Percentiles rank a stretch among this genome's conserved stretches.
Conservation (phyloP, 1,139 yeast species). For the Ogataea hybrid region DNA sequence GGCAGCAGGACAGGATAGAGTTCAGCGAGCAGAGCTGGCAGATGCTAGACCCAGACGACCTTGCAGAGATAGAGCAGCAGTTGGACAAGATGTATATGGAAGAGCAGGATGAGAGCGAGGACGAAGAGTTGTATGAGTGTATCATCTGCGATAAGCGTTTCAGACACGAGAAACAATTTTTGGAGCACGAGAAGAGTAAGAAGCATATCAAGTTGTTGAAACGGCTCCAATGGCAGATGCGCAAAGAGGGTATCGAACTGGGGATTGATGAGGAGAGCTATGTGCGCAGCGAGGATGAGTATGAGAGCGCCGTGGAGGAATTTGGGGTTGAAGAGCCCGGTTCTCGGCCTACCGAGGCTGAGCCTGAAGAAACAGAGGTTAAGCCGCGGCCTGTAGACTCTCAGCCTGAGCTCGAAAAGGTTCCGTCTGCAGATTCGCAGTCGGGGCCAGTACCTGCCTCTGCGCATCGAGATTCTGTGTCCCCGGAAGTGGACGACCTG, state of each 20-base stretch:
- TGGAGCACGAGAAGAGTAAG: slow-evolving; percentile 73
- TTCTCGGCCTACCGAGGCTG: too few species aligned
- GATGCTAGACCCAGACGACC: slow-evolving; percentile 55
- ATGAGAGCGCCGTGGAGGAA: slow-evolving; percentile 25
- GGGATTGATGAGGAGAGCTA: slow-evolving; percentile 50
- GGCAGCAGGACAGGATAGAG: slow-evolving; percentile 29
- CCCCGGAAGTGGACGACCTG: slow-evolving; percentile 8
- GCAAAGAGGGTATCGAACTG: slow-evolving; percentile 72
- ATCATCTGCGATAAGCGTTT: slow-evolving; percentile 80
- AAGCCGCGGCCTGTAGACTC: slow-evolving; percentile 33
- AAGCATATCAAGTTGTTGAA: slow-evolving; percentile 71
- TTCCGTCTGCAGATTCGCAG: too few species aligned
- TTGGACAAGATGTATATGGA: slow-evolving; percentile 42
- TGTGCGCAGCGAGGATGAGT: slow-evolving; percentile 32
- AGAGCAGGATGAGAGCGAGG: slow-evolving; percentile 27
- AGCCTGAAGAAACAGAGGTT: too few species aligned
- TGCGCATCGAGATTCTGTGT: slow-evolving; percentile 2
- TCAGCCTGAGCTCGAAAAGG: too few species aligned
- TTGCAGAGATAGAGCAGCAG: slow-evolving; percentile 61
- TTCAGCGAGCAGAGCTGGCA: slow-evolving; percentile 87
- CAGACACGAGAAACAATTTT: slow-evolving; percentile 75
- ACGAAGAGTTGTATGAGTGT: slow-evolving; percentile 52
- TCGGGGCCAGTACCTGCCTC: too few species aligned
- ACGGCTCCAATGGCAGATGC: slow-evolving; percentile 74
- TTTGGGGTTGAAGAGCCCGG: too few species aligned